A percentile compares a stretch with the other conserved stretches of the same genome.
Conservation (phyloP, 2,329 filamentous ascomycete species). For the Nakataea oryzae region DNA sequence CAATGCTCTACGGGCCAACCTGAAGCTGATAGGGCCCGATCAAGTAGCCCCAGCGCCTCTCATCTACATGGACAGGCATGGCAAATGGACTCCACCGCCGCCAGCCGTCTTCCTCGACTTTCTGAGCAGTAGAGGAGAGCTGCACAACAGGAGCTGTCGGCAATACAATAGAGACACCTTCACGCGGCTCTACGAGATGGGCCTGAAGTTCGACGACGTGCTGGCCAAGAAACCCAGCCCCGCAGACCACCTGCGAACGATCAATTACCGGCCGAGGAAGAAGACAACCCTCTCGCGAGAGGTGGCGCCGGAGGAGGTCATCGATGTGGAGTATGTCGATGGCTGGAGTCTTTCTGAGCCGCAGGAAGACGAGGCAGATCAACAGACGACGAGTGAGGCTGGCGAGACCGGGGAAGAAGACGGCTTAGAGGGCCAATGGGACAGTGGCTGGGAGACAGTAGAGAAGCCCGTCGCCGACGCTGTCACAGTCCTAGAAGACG, state of each 20-base stretch:
- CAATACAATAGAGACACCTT: neutral
- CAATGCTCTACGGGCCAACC: neutral
- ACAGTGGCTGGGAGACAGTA: neutral
- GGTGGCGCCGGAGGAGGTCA: neutral
- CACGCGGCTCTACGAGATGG: neutral
- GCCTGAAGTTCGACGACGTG: neutral
- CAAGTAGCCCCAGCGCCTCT: neutral
- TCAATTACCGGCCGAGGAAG: neutral
- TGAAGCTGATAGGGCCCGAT: neutral
- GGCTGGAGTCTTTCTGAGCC: neutral
- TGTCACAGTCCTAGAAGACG: neutral
- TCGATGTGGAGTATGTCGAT: slow-evolving; percentile 1
- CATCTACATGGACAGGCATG: neutral
- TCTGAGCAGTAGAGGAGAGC: neutral
- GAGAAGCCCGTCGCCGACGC: neutral
- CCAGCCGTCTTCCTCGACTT: neutral
- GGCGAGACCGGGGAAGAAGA: neutral
- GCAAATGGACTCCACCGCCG: neutral
- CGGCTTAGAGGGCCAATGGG: neutral
- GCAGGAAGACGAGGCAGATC: neutral
- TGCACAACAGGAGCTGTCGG: neutral
- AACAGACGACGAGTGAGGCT: neutral
- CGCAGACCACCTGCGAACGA: neutral
- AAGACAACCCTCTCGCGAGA: neutral
- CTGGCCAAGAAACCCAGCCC: neutral